Percentiles rank a stretch among this genome's conserved stretches.
Conservation (phyloP, 495 filamentous ascomycete species). For the Penicillium maclennaniae region DNA sequence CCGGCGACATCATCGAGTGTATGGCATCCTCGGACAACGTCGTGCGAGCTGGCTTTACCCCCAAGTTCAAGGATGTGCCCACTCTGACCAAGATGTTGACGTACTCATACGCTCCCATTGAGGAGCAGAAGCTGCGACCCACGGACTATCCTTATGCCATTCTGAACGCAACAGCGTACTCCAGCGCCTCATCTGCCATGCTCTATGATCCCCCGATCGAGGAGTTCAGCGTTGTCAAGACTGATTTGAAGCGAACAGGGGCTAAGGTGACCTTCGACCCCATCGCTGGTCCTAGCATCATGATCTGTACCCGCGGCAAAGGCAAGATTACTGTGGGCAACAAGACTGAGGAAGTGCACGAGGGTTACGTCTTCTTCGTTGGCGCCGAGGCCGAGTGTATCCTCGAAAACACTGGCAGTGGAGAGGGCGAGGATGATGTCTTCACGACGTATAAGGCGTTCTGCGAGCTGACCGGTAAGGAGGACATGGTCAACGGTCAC, state of each 20-base stretch:
- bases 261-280: constrained; percentile 82
- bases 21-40: constrained; percentile 99
- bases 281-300: constrained; percentile 83
- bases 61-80: constrained; percentile 94
- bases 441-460: constrained; percentile 95
- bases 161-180: constrained; percentile 74
- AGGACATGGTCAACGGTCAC: constrained; percentile 40
- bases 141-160: constrained; percentile 77
- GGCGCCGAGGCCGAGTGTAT: constrained; percentile 84
- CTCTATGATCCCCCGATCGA: constrained; percentile 96
- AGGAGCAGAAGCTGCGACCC: constrained; percentile 88
- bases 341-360: constrained; percentile 64
- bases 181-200: constrained; percentile 59
- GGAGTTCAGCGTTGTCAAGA: constrained; percentile 88
- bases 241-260: constrained; percentile 63
- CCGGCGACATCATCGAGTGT: constrained; percentile 96
- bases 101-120: constrained; percentile 89
- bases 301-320: constrained; percentile 81
- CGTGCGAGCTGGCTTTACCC: constrained; percentile 93
- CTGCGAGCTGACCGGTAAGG: constrained; percentile 70
- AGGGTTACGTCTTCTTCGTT: constrained; percentile 88
- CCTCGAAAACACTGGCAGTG: constrained; percentile 59
- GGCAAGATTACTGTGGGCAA: constrained; percentile 83
- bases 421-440: constrained; percentile 48
- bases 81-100: constrained; percentile 92